Evolutionary conservation across 768 basidiomycete genomes (phyloP).

Genomic region (Infundibulicybe gibba): DNA sequence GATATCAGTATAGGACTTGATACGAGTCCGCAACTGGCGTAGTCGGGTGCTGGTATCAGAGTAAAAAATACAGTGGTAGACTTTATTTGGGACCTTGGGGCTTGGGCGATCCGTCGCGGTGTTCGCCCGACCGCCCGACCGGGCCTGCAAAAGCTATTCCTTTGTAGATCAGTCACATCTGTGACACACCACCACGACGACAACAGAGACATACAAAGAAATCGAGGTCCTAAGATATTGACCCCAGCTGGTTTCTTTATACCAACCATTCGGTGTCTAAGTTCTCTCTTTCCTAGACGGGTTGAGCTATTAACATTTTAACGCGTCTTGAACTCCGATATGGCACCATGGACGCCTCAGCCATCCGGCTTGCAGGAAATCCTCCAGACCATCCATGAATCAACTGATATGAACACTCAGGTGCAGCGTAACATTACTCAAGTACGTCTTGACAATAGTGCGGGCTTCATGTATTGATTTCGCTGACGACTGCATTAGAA

Average conservation of each 20-base stretch:
- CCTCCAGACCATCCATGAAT: constrained; percentile 86
- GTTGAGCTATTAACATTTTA: constrained; percentile 18
- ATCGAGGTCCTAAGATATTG: constrained; percentile 17
- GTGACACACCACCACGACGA: constrained; percentile 9
- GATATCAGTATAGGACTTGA: too few relatives aligned
- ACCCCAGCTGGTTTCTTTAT: constrained; percentile 8
- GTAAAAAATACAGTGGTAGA: too few relatives aligned
- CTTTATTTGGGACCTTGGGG: too few relatives aligned
- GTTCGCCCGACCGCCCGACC: too few relatives aligned
- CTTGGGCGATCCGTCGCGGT: too few relatives aligned
- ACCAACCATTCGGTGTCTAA: constrained; percentile 11
- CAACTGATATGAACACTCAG: constrained; percentile 73
- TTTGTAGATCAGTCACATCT: neutral
- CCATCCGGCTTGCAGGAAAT: constrained; percentile 89
- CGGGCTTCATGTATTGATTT: too few relatives aligned
- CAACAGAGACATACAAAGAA: constrained; percentile 18
- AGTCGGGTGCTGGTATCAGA: too few relatives aligned
- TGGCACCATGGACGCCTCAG: constrained; percentile 82
- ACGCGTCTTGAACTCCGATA: too few relatives aligned
- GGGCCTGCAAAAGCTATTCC: too few relatives aligned
- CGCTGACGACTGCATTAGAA: too few relatives aligned
- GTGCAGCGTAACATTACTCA: constrained; percentile 81
- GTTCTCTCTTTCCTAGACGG: constrained; percentile 17
- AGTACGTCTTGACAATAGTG: constrained; percentile 54
- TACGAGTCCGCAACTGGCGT: too few relatives aligned